Evolutionary conservation across 2,329 filamentous ascomycete genomes (phyloP).

Genomic region (Penicillium sp.): DNA sequence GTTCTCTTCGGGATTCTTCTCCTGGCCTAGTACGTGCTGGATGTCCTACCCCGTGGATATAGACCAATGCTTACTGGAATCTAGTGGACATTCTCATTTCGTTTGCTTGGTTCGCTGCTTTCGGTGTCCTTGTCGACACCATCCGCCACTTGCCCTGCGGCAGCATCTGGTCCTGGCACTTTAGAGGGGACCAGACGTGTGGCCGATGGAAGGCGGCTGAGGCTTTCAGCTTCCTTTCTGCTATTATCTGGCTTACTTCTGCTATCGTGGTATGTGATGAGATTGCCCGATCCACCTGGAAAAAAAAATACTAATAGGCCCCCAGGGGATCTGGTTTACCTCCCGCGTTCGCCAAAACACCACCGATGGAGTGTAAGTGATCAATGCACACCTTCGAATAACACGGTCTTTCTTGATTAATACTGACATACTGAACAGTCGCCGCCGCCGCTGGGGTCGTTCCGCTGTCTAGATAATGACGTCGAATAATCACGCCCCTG

Average conservation of each 20-base stretch:
- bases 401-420: background rate
- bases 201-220: slow-evolving; percentile 68
- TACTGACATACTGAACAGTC: slow-evolving; percentile 4
- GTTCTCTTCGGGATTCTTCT: slow-evolving; percentile 64
- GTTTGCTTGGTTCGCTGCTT: slow-evolving; percentile 67
- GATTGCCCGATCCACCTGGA: no score
- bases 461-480: slow-evolving; percentile 8
- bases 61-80: slow-evolving; percentile 6
- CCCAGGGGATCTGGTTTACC: slow-evolving; percentile 39
- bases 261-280: slow-evolving; percentile 52
- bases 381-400: background rate
- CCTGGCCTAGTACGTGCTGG: slow-evolving; percentile 57
- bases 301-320: slow-evolving; percentile 11
- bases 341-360: slow-evolving; percentile 27
- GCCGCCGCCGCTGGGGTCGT: slow-evolving; percentile 24
- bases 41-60: background rate
- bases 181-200: slow-evolving; percentile 56
- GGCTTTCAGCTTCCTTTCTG: slow-evolving; percentile 70
- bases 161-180: slow-evolving; percentile 60
- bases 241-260: slow-evolving; percentile 68
- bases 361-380: slow-evolving; percentile 26
- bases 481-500: background rate
- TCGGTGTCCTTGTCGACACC: slow-evolving; percentile 65
- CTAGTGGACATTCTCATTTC: slow-evolving; percentile 66
- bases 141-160: slow-evolving; percentile 54